Percentiles rank a stretch among this genome's conserved stretches.
These are phyloP conservation scores for Eustoma russellianum DNA, from an alignment of 257 asterid species.

Conservation along the genomic window DNA sequence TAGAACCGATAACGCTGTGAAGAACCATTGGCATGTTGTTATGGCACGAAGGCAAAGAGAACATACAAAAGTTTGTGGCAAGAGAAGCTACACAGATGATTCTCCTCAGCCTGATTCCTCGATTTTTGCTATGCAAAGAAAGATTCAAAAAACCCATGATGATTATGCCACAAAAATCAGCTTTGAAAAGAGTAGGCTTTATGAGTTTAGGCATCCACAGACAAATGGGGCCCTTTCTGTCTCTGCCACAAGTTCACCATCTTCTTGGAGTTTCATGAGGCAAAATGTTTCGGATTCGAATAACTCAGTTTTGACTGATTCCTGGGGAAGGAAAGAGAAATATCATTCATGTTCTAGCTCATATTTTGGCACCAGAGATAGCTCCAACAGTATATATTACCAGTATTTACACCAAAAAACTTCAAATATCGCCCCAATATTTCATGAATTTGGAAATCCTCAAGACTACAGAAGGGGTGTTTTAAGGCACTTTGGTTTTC, in stretches of 20 bases:
- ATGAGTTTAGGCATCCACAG: constrained; percentile 28
- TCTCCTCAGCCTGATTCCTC: constrained; percentile 22
- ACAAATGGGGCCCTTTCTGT: constrained; percentile 39
- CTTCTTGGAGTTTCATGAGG: constrained; percentile 31
- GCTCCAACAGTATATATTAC: background rate
- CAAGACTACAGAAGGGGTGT: constrained; percentile 10
- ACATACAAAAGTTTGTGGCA: constrained; percentile 46
- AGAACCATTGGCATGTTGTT: constrained; percentile 92
- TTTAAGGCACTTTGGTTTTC: constrained; percentile 21
- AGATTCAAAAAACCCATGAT: constrained; percentile 17
- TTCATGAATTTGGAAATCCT: constrained; percentile 22
- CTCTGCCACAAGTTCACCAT: constrained; percentile 26
- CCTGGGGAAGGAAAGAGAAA: constrained; percentile 18
- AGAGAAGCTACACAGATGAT: constrained; percentile 23
- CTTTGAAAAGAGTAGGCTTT: constrained; percentile 28
- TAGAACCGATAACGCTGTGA: constrained; percentile 90
- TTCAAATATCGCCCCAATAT: constrained; percentile 23
- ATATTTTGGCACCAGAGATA: too few relatives aligned
- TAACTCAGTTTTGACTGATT: constrained; percentile 16
- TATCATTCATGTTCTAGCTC: constrained; percentile 13
- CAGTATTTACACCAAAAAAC: constrained; percentile 6
- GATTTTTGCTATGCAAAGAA: constrained; percentile 31
- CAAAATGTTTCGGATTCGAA: constrained; percentile 6
- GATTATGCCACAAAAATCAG: too few relatives aligned
- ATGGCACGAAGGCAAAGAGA: constrained; percentile 92